Percentiles rank a stretch among this genome's conserved stretches.
Evolutionary conservation across 1,139 yeast genomes (phyloP).

Genomic region (Lodderomyces orthopsilosis): DNA sequence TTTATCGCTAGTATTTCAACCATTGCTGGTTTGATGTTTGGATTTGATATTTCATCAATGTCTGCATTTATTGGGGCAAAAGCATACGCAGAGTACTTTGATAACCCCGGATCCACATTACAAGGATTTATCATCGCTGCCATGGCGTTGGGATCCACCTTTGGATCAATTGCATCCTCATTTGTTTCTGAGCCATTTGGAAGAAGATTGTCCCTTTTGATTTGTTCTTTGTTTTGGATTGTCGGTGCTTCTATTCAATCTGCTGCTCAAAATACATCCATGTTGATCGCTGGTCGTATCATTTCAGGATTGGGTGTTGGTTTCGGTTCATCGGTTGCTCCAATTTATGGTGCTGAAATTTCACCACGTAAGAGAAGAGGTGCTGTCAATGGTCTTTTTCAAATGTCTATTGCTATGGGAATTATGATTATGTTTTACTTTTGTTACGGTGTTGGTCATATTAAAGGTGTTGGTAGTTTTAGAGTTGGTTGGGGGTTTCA

Average conservation of each 20-base stretch:
- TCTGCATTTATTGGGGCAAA: constrained; percentile 53
- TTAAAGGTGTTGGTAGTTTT: constrained; percentile 52
- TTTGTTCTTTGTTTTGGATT: constrained; percentile 46
- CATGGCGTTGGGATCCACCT: constrained; percentile 58
- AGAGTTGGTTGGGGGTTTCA: constrained; percentile 71
- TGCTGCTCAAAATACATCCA: constrained; percentile 43
- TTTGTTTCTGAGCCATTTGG: constrained; percentile 56
- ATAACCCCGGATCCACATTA: constrained; percentile 37
- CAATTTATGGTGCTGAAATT: constrained; percentile 73
- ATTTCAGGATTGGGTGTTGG: constrained; percentile 72
- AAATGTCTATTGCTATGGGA: constrained; percentile 69
- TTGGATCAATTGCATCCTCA: constrained; percentile 52
- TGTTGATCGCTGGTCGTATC: constrained; percentile 58
- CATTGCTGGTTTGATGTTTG: constrained; percentile 60
- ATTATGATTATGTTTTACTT: constrained; percentile 58
- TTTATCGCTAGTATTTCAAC: constrained; percentile 49
- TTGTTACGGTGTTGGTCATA: constrained; percentile 55
- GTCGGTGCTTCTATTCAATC: constrained; percentile 51
- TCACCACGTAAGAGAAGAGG: constrained; percentile 68
- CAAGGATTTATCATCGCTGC: constrained; percentile 64
- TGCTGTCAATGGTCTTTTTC: constrained; percentile 61
- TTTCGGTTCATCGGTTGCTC: constrained; percentile 66
- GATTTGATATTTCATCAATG: constrained; percentile 68
- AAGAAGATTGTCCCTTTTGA: constrained; percentile 52
- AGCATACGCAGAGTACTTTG: constrained; percentile 29